These are phyloP conservation scores for Coprinopsis strossmayeri DNA, from an alignment of 768 basidiomycete species.

Conservation along the genomic window DNA sequence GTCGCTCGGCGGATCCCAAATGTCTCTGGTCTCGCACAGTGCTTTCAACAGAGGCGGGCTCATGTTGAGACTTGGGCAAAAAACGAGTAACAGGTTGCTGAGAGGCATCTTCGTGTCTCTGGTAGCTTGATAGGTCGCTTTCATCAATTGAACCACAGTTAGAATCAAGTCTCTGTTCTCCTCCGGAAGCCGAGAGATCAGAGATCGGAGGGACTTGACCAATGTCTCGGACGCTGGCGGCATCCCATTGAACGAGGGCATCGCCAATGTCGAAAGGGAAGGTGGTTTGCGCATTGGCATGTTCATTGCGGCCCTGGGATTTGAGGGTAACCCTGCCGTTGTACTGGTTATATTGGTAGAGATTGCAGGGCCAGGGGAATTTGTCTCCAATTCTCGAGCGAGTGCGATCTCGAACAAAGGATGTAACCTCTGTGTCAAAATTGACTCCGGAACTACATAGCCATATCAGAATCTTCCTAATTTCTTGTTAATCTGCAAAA, in stretches of 20 bases:
- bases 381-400: constrained; percentile 38
- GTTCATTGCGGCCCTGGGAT: constrained; percentile 28
- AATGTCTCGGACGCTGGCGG: constrained; percentile 57
- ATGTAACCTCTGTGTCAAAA: constrained; percentile 15
- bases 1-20: constrained; percentile 41
- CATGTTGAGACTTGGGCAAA: constrained; percentile 84
- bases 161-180: constrained; percentile 83
- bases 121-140: constrained; percentile 59
- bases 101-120: constrained; percentile 89
- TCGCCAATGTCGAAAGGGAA: constrained; percentile 71
- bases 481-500: constrained; percentile 5
- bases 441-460: constrained; percentile 5
- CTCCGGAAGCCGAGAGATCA: constrained; percentile 63
- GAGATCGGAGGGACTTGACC: constrained; percentile 48
- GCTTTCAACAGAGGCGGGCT: constrained; percentile 65
- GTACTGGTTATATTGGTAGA: constrained; percentile 1
- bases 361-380: constrained; percentile 18
- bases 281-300: constrained; percentile 62
- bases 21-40: constrained; percentile 61
- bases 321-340: constrained; percentile 28
- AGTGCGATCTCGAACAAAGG: constrained; percentile 79
- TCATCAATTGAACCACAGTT: constrained; percentile 77
- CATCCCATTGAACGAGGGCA: constrained; percentile 58
- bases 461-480: not conserved
- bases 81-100: constrained; percentile 79